Conservation (phyloP, 73 alveolate genomes). For the Breviolum minutum region DNA sequence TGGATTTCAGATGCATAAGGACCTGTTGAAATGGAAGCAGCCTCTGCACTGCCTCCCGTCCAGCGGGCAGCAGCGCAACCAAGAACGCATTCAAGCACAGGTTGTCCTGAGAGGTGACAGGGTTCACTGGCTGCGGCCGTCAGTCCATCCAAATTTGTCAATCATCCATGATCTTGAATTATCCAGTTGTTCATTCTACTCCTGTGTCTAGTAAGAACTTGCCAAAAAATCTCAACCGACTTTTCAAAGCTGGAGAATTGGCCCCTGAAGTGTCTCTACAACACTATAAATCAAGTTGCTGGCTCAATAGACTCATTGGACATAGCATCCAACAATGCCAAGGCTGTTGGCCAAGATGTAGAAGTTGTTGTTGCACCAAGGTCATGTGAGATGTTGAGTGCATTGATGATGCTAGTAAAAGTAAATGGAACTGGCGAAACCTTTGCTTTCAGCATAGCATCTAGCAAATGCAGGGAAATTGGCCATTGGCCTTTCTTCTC, state of each 20-base stretch:
- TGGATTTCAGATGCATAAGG: neutral
- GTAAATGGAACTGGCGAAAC: neutral
- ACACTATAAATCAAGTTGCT: neutral
- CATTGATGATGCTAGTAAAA: neutral
- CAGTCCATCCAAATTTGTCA: too few species aligned
- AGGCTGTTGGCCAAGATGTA: neutral
- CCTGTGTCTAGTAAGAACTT: too few species aligned
- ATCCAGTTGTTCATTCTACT: too few species aligned
- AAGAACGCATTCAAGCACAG: neutral
- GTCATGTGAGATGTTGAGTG: neutral
- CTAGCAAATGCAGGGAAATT: neutral
- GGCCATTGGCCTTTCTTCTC: neutral
- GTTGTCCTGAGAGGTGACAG: neutral
- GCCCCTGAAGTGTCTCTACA: too few species aligned
- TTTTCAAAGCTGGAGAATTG: too few species aligned
- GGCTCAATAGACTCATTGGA: neutral
- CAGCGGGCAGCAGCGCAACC: neutral
- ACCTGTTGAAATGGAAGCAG: neutral
- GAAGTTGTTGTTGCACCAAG: neutral
- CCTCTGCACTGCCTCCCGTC: too few species aligned
- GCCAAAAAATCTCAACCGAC: too few species aligned
- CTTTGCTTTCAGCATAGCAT: neutral
- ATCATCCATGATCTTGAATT: too few species aligned
- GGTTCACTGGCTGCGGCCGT: too few species aligned
- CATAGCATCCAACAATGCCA: neutral